phyloP scores from a whole-genome alignment of 345 rosid species.

The Heritiera fomes region DNA sequence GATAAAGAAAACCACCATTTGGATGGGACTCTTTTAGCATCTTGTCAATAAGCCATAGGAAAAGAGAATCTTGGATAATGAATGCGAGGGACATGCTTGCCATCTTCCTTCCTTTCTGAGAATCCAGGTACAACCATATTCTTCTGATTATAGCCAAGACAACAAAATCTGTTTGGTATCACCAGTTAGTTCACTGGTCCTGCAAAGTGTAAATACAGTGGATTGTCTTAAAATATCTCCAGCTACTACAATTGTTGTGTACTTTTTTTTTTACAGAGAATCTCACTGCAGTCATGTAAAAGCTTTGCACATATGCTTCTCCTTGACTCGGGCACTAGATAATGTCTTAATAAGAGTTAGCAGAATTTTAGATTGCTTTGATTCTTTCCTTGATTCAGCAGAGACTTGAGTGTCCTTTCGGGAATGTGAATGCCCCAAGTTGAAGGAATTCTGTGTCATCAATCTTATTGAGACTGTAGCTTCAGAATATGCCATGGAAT shows the following conservation, averaged over 20 bases:
- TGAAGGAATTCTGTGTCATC: not conserved
- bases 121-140: not conserved
- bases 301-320: not conserved
- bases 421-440: not conserved
- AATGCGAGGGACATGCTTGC: not conserved
- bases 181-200: not conserved
- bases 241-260: not conserved
- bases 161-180: slow-evolving; percentile 8
- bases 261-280: not conserved
- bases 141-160: not conserved
- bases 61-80: not conserved
- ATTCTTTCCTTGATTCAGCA: not conserved
- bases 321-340: not conserved
- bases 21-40: not conserved
- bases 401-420: not conserved
- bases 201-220: not conserved
- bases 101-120: not conserved
- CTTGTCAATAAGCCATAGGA: not conserved
- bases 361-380: not conserved
- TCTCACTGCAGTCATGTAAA: not conserved
- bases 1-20: not conserved
- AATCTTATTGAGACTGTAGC: not conserved
- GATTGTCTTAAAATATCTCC: not conserved
- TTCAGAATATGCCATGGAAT: not conserved
- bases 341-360: not conserved